Conservation (phyloP, 1,284 basidiomycete genomes). For the Porphyrellus sp. region DNA sequence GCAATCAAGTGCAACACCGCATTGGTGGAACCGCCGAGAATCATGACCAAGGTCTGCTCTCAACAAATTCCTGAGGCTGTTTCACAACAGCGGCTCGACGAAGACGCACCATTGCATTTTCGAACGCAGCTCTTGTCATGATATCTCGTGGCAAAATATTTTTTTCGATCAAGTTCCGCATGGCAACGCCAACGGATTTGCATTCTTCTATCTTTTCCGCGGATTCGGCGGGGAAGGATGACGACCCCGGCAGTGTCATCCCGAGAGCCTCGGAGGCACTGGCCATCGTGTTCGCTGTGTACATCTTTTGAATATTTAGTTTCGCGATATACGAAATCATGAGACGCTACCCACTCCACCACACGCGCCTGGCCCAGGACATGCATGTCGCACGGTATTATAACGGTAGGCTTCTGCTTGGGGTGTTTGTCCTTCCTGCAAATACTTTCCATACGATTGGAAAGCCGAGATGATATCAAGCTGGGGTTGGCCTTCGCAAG, state of each 20-base stretch:
- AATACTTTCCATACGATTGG: conserved; percentile 91
- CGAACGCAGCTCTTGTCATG: conserved; percentile 93
- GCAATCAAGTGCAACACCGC: conserved; percentile 90
- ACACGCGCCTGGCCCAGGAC: conserved; percentile 94
- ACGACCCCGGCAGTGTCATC: conserved; percentile 96
- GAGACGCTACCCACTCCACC: conserved; percentile 69
- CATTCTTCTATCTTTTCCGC: conserved; percentile 86
- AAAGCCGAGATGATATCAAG: conserved; percentile 95
- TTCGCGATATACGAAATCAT: conserved; percentile 20
- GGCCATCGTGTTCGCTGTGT: conserved; percentile 96
- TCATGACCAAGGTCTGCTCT: conserved; percentile 82
- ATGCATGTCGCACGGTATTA: conserved; percentile 86
- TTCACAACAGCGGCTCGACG: conserved; percentile 8
- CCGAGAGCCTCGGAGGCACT: conserved; percentile 89
- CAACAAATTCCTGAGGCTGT: conserved; percentile 8
- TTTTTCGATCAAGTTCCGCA: conserved; percentile 84
- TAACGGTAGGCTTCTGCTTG: conserved; percentile 80
- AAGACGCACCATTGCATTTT: conserved; percentile 85
- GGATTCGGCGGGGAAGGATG: conserved; percentile 91
- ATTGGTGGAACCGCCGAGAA: conserved; percentile 91
- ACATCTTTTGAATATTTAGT: conserved; percentile 59
- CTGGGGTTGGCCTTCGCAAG: conserved; percentile 75
- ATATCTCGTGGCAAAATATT: conserved; percentile 94
- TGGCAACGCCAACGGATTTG: conserved; percentile 72
- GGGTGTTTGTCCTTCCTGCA: conserved; percentile 83